These are phyloP conservation scores for Guyanaporus albipodus DNA, from an alignment of 768 basidiomycete genomes.

Conservation along the genomic window DNA sequence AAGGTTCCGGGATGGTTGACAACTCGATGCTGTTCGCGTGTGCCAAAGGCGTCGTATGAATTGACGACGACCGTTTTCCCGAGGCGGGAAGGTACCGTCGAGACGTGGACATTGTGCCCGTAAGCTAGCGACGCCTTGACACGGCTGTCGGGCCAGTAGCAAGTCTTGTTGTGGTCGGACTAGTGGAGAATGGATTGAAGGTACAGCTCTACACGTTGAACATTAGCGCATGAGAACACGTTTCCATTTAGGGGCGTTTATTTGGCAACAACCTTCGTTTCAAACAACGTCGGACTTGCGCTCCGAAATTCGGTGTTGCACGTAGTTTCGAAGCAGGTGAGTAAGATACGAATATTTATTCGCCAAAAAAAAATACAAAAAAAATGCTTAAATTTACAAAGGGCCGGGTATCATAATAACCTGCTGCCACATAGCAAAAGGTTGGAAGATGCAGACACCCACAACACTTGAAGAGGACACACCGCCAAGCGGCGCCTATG, in stretches of 20 bases:
- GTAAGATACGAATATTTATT: background rate
- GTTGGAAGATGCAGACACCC: background rate
- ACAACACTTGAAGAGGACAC: background rate
- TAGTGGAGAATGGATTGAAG: no score
- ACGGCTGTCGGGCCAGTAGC: background rate
- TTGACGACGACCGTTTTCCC: slow-evolving; percentile 17
- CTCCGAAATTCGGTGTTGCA: background rate
- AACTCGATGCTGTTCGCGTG: slow-evolving; percentile 14
- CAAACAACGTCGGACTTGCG: slow-evolving; percentile 16
- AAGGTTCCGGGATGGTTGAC: slow-evolving; percentile 12
- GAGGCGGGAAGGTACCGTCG: slow-evolving; percentile 19
- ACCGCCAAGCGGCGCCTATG: slow-evolving; percentile 1
- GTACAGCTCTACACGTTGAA: no score
- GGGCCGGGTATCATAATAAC: slow-evolving; percentile 10
- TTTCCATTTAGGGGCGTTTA: slow-evolving; percentile 12
- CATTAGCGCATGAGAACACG: slow-evolving; percentile 12
- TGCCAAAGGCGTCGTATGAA: slow-evolving; percentile 8
- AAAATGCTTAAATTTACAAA: background rate
- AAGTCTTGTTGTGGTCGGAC: no score
- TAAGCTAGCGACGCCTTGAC: background rate
- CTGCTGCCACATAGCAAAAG: background rate
- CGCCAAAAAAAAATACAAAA: background rate
- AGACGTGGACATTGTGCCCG: slow-evolving; percentile 25
- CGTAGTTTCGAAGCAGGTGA: no score
- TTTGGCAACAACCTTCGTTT: slow-evolving; percentile 12